These are phyloP conservation scores for Trametes cubensis DNA, from an alignment of 768 basidiomycete genomes.

Conservation along the genomic window DNA sequence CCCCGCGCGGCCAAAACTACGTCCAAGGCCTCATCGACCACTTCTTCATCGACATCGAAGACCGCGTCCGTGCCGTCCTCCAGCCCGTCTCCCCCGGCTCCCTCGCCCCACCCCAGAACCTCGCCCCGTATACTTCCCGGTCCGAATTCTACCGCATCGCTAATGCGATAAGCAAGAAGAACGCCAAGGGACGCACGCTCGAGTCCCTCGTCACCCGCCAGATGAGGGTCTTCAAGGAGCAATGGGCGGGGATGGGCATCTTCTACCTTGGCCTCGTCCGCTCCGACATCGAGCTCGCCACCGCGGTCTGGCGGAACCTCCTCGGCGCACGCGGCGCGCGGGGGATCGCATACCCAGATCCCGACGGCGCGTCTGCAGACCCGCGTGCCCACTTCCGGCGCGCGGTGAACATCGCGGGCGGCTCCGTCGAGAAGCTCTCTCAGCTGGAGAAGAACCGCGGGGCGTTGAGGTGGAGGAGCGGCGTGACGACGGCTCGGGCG, in stretches of 20 bases:
- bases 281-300: slow-evolving; percentile 83
- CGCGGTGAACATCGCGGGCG: slow-evolving; percentile 71
- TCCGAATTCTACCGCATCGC: slow-evolving; percentile 34
- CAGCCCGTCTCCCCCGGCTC: slow-evolving; percentile 34
- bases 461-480: slow-evolving; percentile 55
- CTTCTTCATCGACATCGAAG: slow-evolving; percentile 93
- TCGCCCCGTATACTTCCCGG: slow-evolving; percentile 31
- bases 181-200: slow-evolving; percentile 55
- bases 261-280: slow-evolving; percentile 77
- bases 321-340: slow-evolving; percentile 82
- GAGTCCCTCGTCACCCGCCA: slow-evolving; percentile 81
- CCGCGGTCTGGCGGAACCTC: slow-evolving; percentile 88
- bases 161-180: slow-evolving; percentile 1
- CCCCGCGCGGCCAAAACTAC: slow-evolving; percentile 64
- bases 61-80: slow-evolving; percentile 75
- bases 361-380: slow-evolving; percentile 14
- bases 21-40: slow-evolving; percentile 88
- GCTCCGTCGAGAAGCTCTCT: slow-evolving; percentile 60
- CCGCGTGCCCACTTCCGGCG: slow-evolving; percentile 50
- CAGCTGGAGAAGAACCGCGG: slow-evolving; percentile 46
- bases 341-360: slow-evolving; percentile 51
- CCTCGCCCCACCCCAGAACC: slow-evolving; percentile 27
- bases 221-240: slow-evolving; percentile 91
- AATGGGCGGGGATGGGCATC: slow-evolving; percentile 83
- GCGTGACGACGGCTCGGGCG: slow-evolving; percentile 69